phyloP scores from a whole-genome alignment of 2,329 filamentous ascomycete genomes.

The Cadophora sp. region DNA sequence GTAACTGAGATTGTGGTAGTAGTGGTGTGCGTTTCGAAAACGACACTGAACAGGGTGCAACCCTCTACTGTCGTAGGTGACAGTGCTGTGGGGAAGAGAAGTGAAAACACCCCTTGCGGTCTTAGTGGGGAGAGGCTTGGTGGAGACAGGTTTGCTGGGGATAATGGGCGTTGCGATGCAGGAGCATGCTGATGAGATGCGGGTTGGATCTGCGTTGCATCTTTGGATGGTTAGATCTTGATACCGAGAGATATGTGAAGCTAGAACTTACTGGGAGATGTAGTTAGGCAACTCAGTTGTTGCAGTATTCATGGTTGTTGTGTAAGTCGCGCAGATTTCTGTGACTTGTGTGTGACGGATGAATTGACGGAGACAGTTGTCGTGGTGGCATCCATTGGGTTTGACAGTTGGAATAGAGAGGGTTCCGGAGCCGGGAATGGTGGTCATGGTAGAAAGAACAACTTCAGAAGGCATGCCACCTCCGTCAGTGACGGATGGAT shows the following conservation, averaged over 20 bases:
- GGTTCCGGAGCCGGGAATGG: neutral
- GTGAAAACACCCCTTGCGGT: conserved; percentile 1
- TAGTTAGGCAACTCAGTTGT: conserved; percentile 29
- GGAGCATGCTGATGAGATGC: conserved; percentile 36
- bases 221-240: neutral
- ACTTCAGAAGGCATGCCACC: neutral
- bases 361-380: conserved; percentile 36
- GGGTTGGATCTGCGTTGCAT: conserved; percentile 28
- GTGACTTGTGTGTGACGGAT: conserved; percentile 25
- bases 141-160: neutral
- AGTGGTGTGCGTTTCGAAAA: conserved; percentile 11
- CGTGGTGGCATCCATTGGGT: conserved; percentile 26
- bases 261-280: conserved; percentile 22
- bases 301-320: conserved; percentile 26
- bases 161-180: conserved; percentile 18
- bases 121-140: neutral
- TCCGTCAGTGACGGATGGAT: neutral
- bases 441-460: neutral
- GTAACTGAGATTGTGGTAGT: conserved; percentile 4
- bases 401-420: neutral
- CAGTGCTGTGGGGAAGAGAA: neutral
- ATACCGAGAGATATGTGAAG: neutral
- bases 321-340: conserved; percentile 36
- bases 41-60: neutral
- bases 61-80: neutral